Conservation (phyloP, 805 yeast species). For the Yarrowia deformans region DNA sequence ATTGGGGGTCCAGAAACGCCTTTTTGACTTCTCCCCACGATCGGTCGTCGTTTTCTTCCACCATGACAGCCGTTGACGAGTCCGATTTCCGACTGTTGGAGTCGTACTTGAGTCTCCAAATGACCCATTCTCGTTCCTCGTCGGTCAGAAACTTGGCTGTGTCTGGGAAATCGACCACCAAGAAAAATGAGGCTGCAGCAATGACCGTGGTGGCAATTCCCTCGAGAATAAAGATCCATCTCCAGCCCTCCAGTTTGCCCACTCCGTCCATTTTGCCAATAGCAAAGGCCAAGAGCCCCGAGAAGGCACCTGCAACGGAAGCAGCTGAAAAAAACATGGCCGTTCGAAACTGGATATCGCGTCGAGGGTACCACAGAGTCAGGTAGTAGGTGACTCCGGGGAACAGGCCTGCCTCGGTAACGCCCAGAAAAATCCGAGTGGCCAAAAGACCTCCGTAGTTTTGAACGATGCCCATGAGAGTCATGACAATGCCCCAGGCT, state of each 20-base stretch:
- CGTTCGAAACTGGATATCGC: slow-evolving; percentile 48
- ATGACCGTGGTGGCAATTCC: slow-evolving; percentile 56
- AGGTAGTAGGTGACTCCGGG: slow-evolving; percentile 49
- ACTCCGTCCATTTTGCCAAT: slow-evolving; percentile 53
- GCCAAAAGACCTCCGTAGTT: slow-evolving; percentile 56
- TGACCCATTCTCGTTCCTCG: slow-evolving; percentile 56
- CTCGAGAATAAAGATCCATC: slow-evolving; percentile 59
- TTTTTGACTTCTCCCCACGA: slow-evolving; percentile 55
- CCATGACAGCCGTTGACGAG: not conserved
- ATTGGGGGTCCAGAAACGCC: slow-evolving; percentile 59
- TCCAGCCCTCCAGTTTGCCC: slow-evolving; percentile 51
- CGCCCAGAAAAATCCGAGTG: slow-evolving; percentile 12
- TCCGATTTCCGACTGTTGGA: not conserved
- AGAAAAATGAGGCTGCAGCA: slow-evolving; percentile 52
- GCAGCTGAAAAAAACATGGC: slow-evolving; percentile 48
- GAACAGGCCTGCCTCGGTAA: slow-evolving; percentile 48
- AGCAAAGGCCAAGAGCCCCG: slow-evolving; percentile 68
- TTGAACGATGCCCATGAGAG: slow-evolving; percentile 58
- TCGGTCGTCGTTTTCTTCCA: slow-evolving; percentile 49
- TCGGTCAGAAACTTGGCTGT: slow-evolving; percentile 61
- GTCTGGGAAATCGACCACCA: slow-evolving; percentile 76
- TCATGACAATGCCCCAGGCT: slow-evolving; percentile 59
- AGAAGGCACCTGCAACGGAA: slow-evolving; percentile 55
- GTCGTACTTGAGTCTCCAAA: slow-evolving; percentile 35
- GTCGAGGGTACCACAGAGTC: slow-evolving; percentile 49